phyloP scores from a whole-genome alignment of 768 basidiomycete species.

The Lactarius sp. region DNA sequence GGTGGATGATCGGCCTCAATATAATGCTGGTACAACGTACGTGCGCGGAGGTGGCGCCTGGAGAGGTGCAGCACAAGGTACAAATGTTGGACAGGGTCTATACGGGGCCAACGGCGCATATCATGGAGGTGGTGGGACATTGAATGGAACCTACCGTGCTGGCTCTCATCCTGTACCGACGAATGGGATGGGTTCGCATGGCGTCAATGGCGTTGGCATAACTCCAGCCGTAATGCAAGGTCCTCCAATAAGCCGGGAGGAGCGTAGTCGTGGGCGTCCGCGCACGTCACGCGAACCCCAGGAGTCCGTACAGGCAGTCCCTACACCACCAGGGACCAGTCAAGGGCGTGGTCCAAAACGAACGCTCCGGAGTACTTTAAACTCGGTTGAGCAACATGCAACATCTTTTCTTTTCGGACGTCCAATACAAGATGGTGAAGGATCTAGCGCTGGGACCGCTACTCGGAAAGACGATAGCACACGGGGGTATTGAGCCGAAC shows the following conservation, averaged over 20 bases:
- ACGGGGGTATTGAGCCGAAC: constrained; percentile 17
- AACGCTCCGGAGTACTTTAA: constrained; percentile 61
- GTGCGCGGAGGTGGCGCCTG: neutral
- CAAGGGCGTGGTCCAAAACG: constrained; percentile 60
- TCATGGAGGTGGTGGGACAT: constrained; percentile 1
- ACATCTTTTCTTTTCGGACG: constrained; percentile 64
- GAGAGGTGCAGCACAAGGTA: neutral
- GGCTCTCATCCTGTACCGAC: neutral
- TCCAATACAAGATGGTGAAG: constrained; percentile 28
- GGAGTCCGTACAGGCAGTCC: neutral
- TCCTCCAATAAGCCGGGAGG: constrained; percentile 15
- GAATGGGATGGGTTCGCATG: constrained; percentile 1
- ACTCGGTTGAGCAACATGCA: constrained; percentile 66
- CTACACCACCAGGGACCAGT: constrained; percentile 32
- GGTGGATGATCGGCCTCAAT: constrained; percentile 12
- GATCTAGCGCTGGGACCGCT: constrained; percentile 7
- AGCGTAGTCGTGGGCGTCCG: constrained; percentile 20
- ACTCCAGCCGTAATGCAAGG: constrained; percentile 1
- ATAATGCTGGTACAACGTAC: neutral
- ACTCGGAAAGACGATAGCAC: constrained; percentile 15
- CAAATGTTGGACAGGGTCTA: neutral
- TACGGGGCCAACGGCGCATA: constrained; percentile 3
- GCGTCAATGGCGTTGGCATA: constrained; percentile 4
- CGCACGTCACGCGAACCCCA: constrained; percentile 13
- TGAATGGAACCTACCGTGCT: constrained; percentile 12